phyloP scores from a whole-genome alignment of 2,329 filamentous ascomycete species.

The Sporothrix mexicana region DNA sequence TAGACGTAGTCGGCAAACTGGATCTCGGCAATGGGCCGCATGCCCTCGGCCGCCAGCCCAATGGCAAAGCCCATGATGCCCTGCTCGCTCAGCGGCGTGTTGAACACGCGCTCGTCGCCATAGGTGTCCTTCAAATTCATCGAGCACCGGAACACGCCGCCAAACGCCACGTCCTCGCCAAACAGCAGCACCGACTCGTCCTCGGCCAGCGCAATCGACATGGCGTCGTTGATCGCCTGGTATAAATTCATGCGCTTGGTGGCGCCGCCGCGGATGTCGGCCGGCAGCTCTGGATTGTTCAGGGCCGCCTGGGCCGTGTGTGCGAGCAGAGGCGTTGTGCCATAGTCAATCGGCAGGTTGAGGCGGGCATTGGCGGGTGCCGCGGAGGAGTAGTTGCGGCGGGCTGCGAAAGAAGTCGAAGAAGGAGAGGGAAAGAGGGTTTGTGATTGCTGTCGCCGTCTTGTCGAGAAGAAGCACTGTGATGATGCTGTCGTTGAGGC shows the following conservation, averaged over 20 bases:
- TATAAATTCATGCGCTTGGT: slow-evolving; percentile 93
- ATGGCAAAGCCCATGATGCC: slow-evolving; percentile 94
- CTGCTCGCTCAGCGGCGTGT: slow-evolving; percentile 92
- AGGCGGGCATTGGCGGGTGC: slow-evolving; percentile 66
- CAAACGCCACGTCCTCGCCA: slow-evolving; percentile 96
- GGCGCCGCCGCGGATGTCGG: slow-evolving; percentile 63
- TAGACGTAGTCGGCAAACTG: slow-evolving; percentile 96
- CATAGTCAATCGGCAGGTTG: slow-evolving; percentile 88
- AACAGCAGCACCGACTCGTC: slow-evolving; percentile 91
- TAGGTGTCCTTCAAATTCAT: slow-evolving; percentile 90
- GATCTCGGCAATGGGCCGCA: slow-evolving; percentile 92
- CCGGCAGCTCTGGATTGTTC: slow-evolving; percentile 72
- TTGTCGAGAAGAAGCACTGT: slow-evolving; percentile 5
- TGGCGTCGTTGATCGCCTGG: slow-evolving; percentile 89
- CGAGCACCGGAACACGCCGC: slow-evolving; percentile 93
- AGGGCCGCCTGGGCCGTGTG: slow-evolving; percentile 78
- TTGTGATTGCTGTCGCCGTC: slow-evolving; percentile 12
- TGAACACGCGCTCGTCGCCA: slow-evolving; percentile 89
- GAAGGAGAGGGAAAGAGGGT: background rate
- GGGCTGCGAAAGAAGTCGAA: no score
- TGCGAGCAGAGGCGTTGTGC: slow-evolving; percentile 77
- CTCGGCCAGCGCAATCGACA: slow-evolving; percentile 78
- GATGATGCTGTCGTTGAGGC: slow-evolving; percentile 5
- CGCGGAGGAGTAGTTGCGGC: slow-evolving; percentile 57
- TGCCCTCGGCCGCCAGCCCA: slow-evolving; percentile 85